Evolutionary conservation across 2,329 filamentous ascomycete genomes (phyloP).

Genomic region (Xylariaceae sp.): DNA sequence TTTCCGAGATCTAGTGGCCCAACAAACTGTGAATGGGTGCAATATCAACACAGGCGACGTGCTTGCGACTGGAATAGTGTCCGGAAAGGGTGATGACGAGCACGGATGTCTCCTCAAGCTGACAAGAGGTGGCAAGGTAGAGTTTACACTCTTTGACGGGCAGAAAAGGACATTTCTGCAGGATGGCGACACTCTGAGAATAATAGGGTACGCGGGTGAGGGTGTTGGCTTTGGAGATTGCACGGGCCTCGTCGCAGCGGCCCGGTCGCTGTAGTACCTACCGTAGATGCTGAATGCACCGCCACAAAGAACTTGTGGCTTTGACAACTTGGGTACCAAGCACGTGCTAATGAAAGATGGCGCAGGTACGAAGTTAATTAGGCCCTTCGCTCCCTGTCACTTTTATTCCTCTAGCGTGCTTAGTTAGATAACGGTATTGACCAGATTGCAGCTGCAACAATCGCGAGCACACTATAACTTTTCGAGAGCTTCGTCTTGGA

Average conservation of each 20-base stretch:
- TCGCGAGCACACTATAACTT: slow-evolving; percentile 13
- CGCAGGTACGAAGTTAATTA: no score
- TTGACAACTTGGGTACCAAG: no score
- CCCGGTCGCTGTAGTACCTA: slow-evolving; percentile 11
- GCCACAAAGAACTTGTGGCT: no score
- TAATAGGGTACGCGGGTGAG: slow-evolving; percentile 39
- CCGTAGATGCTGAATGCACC: not conserved
- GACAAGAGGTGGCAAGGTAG: slow-evolving; percentile 36
- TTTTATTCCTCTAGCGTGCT: not conserved
- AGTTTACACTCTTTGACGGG: slow-evolving; percentile 31
- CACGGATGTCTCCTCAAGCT: slow-evolving; percentile 41
- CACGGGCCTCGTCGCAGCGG: slow-evolving; percentile 21
- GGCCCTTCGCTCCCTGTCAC: not conserved
- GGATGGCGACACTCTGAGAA: slow-evolving; percentile 39
- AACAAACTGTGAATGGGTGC: slow-evolving; percentile 37
- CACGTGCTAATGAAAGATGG: no score
- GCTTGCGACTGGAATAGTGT: slow-evolving; percentile 42
- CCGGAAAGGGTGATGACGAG: slow-evolving; percentile 32
- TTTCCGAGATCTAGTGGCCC: slow-evolving; percentile 36
- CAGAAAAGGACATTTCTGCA: slow-evolving; percentile 35
- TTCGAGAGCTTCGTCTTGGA: slow-evolving; percentile 15
- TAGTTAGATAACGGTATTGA: not conserved
- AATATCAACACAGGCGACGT: slow-evolving; percentile 40
- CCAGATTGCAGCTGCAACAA: slow-evolving; percentile 12
- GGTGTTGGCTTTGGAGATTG: slow-evolving; percentile 42